phyloP scores from a whole-genome alignment of 176 grass and related monocot species.

The Areca catechu region DNA sequence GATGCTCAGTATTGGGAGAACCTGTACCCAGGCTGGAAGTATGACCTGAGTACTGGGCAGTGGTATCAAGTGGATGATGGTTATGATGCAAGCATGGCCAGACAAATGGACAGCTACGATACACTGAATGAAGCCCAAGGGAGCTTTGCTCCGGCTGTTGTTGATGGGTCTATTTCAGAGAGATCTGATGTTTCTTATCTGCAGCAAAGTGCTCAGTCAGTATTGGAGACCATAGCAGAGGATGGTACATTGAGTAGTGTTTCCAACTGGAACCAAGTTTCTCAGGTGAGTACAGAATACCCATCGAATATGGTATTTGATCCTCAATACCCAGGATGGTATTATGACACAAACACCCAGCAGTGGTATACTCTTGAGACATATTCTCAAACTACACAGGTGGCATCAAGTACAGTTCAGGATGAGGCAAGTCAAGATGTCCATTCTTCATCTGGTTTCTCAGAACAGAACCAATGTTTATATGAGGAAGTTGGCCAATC shows the following conservation, averaged over 20 bases:
- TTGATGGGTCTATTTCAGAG: neutral
- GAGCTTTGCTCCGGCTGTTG: neutral
- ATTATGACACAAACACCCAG: conserved; percentile 79
- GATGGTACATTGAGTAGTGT: conserved; percentile 19
- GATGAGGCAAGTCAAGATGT: conserved; percentile 22
- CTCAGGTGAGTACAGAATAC: conserved; percentile 26
- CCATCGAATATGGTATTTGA: conserved; percentile 90
- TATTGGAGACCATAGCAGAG: conserved; percentile 64
- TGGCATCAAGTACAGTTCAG: conserved; percentile 26
- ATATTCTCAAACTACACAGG: conserved; percentile 33
- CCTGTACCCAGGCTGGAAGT: conserved; percentile 87
- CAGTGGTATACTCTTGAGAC: conserved; percentile 63
- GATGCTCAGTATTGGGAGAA: conserved; percentile 58
- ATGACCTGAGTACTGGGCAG: conserved; percentile 44
- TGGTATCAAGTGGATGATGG: conserved; percentile 76
- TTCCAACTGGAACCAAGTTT: conserved; percentile 30
- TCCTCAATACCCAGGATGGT: conserved; percentile 77
- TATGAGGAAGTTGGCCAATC: neutral
- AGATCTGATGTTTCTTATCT: conserved; percentile 28
- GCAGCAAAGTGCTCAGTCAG: conserved; percentile 37
- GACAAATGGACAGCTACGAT: conserved; percentile 10
- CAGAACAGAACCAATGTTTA: neutral
- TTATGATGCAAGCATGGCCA: conserved; percentile 19
- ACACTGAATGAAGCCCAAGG: conserved; percentile 16
- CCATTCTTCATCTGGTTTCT: neutral